Percentiles rank a stretch among this genome's conserved stretches.
Conservation (phyloP, 805 yeast genomes). For the Kodamaea kakaduensis region DNA sequence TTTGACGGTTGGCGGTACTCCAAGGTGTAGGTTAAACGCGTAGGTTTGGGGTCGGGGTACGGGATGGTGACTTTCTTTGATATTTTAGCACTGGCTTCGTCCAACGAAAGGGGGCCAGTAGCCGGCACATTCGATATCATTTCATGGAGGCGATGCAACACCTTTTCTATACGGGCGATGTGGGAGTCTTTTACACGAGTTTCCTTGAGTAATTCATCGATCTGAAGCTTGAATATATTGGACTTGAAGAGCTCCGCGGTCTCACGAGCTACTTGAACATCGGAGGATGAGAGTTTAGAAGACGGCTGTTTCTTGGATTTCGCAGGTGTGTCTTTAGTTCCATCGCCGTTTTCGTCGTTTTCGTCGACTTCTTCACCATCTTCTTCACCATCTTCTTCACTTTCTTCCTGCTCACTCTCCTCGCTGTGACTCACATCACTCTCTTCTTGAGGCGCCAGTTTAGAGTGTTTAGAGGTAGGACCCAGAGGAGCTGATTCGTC, state of each 20-base stretch:
- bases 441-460: no score
- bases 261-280: slow-evolving; percentile 86
- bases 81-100: slow-evolving; percentile 56
- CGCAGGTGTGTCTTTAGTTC: slow-evolving; percentile 11
- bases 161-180: slow-evolving; percentile 63
- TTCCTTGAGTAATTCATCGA: slow-evolving; percentile 85
- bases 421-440: no score
- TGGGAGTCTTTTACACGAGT: slow-evolving; percentile 69
- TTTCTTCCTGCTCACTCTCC: slow-evolving; percentile 5
- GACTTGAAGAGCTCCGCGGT: slow-evolving; percentile 93
- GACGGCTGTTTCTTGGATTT: slow-evolving; percentile 28
- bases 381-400: slow-evolving; percentile 25
- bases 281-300: slow-evolving; percentile 58
- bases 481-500: no score
- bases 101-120: slow-evolving; percentile 40
- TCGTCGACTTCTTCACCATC: slow-evolving; percentile 16
- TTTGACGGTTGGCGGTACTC: slow-evolving; percentile 66
- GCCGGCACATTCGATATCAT: slow-evolving; percentile 63
- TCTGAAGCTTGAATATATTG: slow-evolving; percentile 90
- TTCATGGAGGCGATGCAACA: slow-evolving; percentile 68
- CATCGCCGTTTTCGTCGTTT: slow-evolving; percentile 11
- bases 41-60: slow-evolving; percentile 87
- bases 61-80: slow-evolving; percentile 63
- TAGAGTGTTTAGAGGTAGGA: no score
- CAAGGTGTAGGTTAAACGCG: slow-evolving; percentile 66